phyloP scores from a whole-genome alignment of 179 eudicot genomes.

The Corrigiola litoralis region DNA sequence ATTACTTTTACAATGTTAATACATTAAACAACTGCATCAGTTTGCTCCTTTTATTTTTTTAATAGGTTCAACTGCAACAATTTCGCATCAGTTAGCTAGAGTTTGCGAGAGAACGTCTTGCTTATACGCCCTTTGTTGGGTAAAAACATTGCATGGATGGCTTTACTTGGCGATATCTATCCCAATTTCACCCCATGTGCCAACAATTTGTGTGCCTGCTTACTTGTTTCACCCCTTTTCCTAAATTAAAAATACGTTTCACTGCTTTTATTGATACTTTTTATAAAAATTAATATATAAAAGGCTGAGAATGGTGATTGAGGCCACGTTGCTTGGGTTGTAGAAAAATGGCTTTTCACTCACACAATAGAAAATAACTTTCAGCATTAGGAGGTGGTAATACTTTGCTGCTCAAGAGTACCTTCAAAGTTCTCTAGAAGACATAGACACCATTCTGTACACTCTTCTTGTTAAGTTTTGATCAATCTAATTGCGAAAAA shows the following conservation, averaged over 20 bases:
- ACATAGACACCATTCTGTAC: too few species aligned
- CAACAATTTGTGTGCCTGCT: not conserved
- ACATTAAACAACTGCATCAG: too few species aligned
- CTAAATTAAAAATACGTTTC: not conserved
- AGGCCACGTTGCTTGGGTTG: not conserved
- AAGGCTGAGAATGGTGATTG: not conserved
- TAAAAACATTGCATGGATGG: conserved; percentile 82
- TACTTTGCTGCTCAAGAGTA: too few species aligned
- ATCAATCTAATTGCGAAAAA: too few species aligned
- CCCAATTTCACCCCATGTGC: conserved; percentile 4
- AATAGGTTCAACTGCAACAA: conserved; percentile 86
- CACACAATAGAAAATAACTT: too few species aligned
- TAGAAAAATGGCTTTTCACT: too few species aligned
- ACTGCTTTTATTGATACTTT: not conserved
- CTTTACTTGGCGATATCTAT: conserved; percentile 67
- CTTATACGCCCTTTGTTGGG: conserved; percentile 77
- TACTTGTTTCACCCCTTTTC: not conserved
- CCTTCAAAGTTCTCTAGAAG: too few species aligned
- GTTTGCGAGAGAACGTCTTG: conserved; percentile 84
- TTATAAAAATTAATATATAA: not conserved
- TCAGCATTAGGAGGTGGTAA: too few species aligned
- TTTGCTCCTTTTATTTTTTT: conserved; percentile 1
- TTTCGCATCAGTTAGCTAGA: conserved; percentile 86
- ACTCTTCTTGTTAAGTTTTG: too few species aligned
- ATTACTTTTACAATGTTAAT: too few species aligned